phyloP scores from a whole-genome alignment of 176 grass and related monocot genomes.

The Tillandsia fasciculata region DNA sequence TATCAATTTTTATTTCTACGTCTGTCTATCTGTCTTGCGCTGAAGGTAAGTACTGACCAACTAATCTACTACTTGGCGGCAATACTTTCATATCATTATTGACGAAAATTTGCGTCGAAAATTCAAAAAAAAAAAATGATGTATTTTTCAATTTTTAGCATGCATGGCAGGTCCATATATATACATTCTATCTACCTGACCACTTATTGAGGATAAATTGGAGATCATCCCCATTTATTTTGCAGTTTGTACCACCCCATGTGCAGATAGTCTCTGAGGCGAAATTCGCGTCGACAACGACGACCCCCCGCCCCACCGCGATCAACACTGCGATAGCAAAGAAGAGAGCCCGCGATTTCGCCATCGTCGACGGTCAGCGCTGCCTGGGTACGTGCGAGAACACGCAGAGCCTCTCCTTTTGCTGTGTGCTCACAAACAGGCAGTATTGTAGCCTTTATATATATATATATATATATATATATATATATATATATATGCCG shows the following conservation, averaged over 20 bases:
- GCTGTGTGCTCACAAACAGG: no score
- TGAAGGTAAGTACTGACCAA: no score
- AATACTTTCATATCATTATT: no score
- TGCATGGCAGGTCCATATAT: not conserved
- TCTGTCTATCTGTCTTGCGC: no score
- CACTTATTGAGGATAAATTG: conserved; percentile 21
- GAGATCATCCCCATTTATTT: conserved; percentile 9
- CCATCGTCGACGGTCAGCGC: not conserved
- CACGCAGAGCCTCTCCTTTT: no score
- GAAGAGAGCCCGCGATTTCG: conserved; percentile 1
- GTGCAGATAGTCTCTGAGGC: not conserved
- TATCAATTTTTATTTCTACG: not conserved
- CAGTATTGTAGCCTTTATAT: no score
- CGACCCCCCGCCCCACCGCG: not conserved
- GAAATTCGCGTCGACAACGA: conserved; percentile 16
- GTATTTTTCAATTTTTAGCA: not conserved
- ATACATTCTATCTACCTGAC: conserved; percentile 15
- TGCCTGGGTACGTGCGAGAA: no score
- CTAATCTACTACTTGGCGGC: no score
- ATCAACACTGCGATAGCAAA: conserved; percentile 14
- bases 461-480: no score
- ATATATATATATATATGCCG: no score
- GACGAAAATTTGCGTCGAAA: not conserved
- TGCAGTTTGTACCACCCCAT: conserved; percentile 20
- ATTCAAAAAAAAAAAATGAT: not conserved